Evolutionary conservation across 2,329 filamentous ascomycete species (phyloP), one percentile per base, ranked within the genome.

Genomic region (Xylaria polymorpha): DNA sequence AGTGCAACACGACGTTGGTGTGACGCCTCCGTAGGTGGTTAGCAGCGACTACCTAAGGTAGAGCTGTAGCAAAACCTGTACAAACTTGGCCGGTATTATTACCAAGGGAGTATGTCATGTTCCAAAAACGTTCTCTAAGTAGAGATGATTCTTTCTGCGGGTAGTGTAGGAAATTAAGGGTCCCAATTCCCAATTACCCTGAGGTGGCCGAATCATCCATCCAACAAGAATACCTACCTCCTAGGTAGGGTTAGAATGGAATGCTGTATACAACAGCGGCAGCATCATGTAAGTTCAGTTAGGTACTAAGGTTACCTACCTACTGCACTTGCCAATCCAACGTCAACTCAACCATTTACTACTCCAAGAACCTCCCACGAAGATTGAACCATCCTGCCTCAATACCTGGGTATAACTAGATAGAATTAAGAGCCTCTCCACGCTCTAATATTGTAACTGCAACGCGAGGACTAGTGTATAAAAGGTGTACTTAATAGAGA

Each of bases 231-330:
- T 43, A n/a, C n/a, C n/a, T n/a, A n/a, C n/a, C n/a, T n/a, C n/a
- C n/a, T n/a, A n/a, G n/a, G n/a, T n/a, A 41, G 46, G 4, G 46
- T 15, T 10, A 29, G 7, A 43, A 57, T 8, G 37, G 48, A 51
- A 1, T 35, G 25, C 32, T 35, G 50, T 53, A 35, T 53, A 2
- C 8, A 35, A 22, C n/a, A 4, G 51, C 39, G 32, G 10, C 32
- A 56, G 32, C 8, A 39, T 56, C 32, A 56, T 56, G 51, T 56
- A 39, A 56, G 51, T n/a, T 39, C 18, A 29, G 4, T 53, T n/a
- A 32, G 15, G 29, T 12, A 35, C 25, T 35, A 10, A 29, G 3
- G 35, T 37, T 37, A 37, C n/a, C n/a, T n/a, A n/a, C n/a, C n/a
- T n/a, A n/a, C 50, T 53, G 25, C 15, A 35, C 25, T 53, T 53